A percentile compares a stretch with the other conserved stretches of the same genome.
These are phyloP conservation scores for Candida pseudocylindracea DNA, from an alignment of 1,139 yeast species.

Conservation along the genomic window DNA sequence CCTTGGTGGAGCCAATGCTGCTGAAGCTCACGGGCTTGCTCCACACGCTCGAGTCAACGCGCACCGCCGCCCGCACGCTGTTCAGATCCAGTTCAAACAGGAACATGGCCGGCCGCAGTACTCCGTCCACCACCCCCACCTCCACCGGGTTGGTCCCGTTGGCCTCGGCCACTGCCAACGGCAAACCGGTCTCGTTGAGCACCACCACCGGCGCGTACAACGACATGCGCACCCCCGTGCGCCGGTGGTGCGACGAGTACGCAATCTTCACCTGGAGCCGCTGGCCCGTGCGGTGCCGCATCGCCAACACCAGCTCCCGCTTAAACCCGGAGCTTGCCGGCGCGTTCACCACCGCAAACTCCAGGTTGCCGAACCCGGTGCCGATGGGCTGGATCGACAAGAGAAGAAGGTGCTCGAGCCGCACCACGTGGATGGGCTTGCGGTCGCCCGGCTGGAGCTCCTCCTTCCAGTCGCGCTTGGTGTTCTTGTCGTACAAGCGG, in stretches of 20 bases:
- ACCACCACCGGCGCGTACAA: conserved; percentile 61
- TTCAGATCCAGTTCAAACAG: conserved; percentile 47
- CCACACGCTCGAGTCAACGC: conserved; percentile 53
- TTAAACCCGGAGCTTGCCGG: conserved; percentile 29
- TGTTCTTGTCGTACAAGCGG: conserved; percentile 55
- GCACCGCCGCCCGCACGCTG: conserved; percentile 42
- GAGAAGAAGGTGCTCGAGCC: conserved; percentile 45
- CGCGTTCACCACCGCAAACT: conserved; percentile 60
- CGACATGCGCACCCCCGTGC: no score
- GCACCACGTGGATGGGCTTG: conserved; percentile 62
- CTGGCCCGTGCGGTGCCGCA: conserved; percentile 43
- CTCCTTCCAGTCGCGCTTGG: conserved; percentile 52
- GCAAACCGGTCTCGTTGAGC: conserved; percentile 58
- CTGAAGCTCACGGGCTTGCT: conserved; percentile 68
- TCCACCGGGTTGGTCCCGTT: conserved; percentile 20
- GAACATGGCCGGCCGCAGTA: conserved; percentile 47
- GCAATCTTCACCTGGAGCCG: neutral
- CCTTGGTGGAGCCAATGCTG: conserved; percentile 69
- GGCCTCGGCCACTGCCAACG: conserved; percentile 34
- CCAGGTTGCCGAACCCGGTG: conserved; percentile 46
- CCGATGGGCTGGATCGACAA: conserved; percentile 49
- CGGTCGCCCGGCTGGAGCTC: conserved; percentile 38
- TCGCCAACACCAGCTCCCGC: conserved; percentile 25
- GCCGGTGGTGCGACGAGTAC: neutral
- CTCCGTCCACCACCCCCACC: conserved; percentile 1